Evolutionary conservation across 2,329 filamentous ascomycete species (phyloP), one percentile per base, ranked within the genome.

Genomic region (Clarireedia homoeocarpa): DNA sequence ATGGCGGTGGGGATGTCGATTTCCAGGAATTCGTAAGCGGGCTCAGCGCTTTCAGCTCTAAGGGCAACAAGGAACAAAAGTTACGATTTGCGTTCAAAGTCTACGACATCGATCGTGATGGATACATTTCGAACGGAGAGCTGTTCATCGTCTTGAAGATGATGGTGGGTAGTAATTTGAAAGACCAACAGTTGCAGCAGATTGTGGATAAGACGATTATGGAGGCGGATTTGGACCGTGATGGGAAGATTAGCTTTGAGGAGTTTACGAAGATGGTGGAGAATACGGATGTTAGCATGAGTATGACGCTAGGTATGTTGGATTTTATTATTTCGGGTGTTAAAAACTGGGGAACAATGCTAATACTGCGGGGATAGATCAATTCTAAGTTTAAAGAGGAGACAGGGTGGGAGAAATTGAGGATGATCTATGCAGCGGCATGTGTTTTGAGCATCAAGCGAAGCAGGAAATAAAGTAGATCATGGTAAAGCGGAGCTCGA

Each of bases 151-250:
- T 99, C 69, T 81, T 99, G 68, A 99, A 99, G 87, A 99, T 99
- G 94, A 99, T 99, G 94, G 94, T 99, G 51, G 94, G 94, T 58
- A 96, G 89, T 77, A 99, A 99, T 74, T 77, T 99, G 69, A 99
- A 99, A 80, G 94, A 99, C 73, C 90, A 96, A 75, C 94, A 99
- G 76, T 76, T 99, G 71, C 94, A 99, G 77, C 94, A 92, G 83
- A 99, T 99, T 71, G 94, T 99, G 65, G 94, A 99, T 78, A 99
- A 99, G 84, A 99, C 94, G 58, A 97, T 99, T 72, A 97, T 97
- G 94, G 94, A 99, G 77, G 94, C 94, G 49, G 94, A 99, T 73
- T 80, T 91, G 65, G 94, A 99, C 74, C 85, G 85, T 59, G 94
- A 99, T 72, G 94, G 94, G 68, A 95, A 95, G 80, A 97, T 99